phyloP scores from a whole-genome alignment of 192 early-diverging fungal genomes.

The Podila horticola region DNA sequence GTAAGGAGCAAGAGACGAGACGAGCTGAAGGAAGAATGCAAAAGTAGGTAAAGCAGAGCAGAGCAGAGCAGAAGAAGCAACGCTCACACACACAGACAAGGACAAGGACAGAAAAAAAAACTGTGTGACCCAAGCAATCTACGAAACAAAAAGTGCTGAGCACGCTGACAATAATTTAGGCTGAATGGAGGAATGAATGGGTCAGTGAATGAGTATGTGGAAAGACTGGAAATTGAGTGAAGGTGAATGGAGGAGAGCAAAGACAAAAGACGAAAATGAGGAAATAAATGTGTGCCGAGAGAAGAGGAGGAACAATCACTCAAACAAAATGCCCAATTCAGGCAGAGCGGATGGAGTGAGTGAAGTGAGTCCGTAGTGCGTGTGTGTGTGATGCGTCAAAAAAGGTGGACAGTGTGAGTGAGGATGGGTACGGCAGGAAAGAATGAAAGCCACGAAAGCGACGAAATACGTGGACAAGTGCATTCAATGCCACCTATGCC shows the following conservation, averaged over 20 bases:
- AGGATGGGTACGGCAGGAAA: background rate
- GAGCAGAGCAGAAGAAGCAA: too few relatives aligned
- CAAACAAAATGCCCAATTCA: background rate
- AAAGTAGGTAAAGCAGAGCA: background rate
- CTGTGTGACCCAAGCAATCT: background rate
- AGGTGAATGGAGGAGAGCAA: background rate
- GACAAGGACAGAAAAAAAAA: too few relatives aligned
- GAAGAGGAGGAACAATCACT: background rate
- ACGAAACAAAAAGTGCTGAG: too few relatives aligned
- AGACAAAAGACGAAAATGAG: background rate
- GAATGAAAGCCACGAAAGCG: background rate
- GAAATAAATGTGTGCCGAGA: background rate
- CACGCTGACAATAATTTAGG: too few relatives aligned
- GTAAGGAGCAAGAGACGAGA: background rate
- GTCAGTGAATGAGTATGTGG: slow-evolving; percentile 2
- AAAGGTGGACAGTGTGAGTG: background rate
- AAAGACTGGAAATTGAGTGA: background rate
- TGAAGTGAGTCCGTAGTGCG: slow-evolving; percentile 8
- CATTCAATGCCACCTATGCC: too few relatives aligned
- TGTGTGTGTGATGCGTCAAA: background rate
- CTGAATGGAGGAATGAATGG: background rate
- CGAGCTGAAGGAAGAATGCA: background rate
- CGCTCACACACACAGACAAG: background rate
- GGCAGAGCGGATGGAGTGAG: background rate
- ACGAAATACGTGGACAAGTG: background rate